Evolutionary conservation across 257 asterid species (phyloP).

Genomic region (Penstemon eatonii): DNA sequence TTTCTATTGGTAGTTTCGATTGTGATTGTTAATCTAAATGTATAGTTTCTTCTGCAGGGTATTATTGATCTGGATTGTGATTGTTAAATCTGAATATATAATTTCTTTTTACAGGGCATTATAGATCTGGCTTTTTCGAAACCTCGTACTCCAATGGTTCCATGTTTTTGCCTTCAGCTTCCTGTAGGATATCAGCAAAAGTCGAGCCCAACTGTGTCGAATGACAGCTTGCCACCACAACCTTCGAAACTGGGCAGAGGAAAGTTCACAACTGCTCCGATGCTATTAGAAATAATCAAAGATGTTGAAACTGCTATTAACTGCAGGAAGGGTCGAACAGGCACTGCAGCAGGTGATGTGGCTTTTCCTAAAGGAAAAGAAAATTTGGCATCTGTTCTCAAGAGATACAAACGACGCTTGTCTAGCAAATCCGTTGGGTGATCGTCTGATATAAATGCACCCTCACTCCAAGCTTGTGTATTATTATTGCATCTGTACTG

Average conservation of each 20-base stretch:
- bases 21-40: neutral
- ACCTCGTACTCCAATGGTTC: slow-evolving; percentile 62
- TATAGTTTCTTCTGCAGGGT: neutral
- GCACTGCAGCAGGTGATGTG: slow-evolving; percentile 99
- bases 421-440: slow-evolving; percentile 56
- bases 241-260: slow-evolving; percentile 61
- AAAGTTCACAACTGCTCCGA: slow-evolving; percentile 73
- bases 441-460: slow-evolving; percentile 32
- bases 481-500: neutral
- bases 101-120: slow-evolving; percentile 55
- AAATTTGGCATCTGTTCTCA: slow-evolving; percentile 84
- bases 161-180: slow-evolving; percentile 93
- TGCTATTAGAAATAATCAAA: slow-evolving; percentile 67
- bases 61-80: slow-evolving; percentile 59
- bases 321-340: slow-evolving; percentile 91
- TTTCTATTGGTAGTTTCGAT: neutral
- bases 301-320: slow-evolving; percentile 84
- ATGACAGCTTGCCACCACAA: slow-evolving; percentile 47
- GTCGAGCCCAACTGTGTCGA: slow-evolving; percentile 51
- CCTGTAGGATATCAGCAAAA: slow-evolving; percentile 71
- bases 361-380: slow-evolving; percentile 95
- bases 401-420: slow-evolving; percentile 86
- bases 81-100: neutral
- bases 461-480: slow-evolving; percentile 23
- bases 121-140: slow-evolving; percentile 75